Base-by-base conservation (phyloP, 2,329 filamentous ascomycete genomes). In the Xylaria digitata region DNA sequence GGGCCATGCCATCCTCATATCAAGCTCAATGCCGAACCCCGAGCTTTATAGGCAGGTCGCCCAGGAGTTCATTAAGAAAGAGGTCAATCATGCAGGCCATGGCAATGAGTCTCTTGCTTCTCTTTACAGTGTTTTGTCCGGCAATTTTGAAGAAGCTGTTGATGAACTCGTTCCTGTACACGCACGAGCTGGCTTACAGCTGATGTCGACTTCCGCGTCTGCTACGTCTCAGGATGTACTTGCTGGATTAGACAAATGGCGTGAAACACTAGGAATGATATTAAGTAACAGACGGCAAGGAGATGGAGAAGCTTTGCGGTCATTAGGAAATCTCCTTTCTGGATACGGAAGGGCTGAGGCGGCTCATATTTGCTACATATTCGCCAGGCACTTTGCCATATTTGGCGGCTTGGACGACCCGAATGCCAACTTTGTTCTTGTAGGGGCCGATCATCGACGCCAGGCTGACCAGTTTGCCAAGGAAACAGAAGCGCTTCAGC, bases 141-240 rank as follows among this genome's bases (percentile, higher is more conserved):
- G 96, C 0, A 99, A 97, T 76, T 89, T 91, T 65, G 94, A 97
- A 71, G 96, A 99, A 73, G 96, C 94, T 71, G 90, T 98, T 17
- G 96, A 99, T 77, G 94, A 98, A 78, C 89, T 99, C 62, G 96
- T 99, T 0, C 94, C 96, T 5, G 90, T 91, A 2, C 97, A 96
- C 71, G 96, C 96, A 19, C 89, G 96, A 48, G 94, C 95, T 66
- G 96, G 96, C 1, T 89, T 97, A 72, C 93, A 97, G 77, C 91
- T 99, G 81, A 86, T 99, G 71, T 94, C 91, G 69, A 93, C 90
- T n/a, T 85, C 88, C 2, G 84, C 89, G 64, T 83, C 87, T 6
- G 81, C 84, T 7, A 87, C 85, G 37, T 84, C 89, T 0, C 90
- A 89, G 70, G 93, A 96, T 77, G 90, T 90, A 0, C 83, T 95